Percentiles rank a stretch among this genome's conserved stretches.
Conservation (phyloP, 176 grass and related monocot species). For the Aegilops bicornis region DNA sequence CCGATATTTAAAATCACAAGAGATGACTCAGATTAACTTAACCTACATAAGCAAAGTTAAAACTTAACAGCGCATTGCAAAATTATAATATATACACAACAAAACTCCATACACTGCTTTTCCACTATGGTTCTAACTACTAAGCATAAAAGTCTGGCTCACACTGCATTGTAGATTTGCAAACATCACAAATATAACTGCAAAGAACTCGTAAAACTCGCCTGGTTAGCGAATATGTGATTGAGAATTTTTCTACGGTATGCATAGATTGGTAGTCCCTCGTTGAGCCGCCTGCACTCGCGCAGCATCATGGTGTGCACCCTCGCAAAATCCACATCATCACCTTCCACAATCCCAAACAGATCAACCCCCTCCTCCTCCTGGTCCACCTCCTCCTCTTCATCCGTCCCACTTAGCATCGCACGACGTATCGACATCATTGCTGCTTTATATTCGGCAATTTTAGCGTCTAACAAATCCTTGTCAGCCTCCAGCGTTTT, state of each 20-base stretch:
- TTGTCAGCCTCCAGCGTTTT: conserved; percentile 49
- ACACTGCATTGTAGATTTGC: neutral
- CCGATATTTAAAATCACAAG: neutral
- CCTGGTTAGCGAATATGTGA: conserved; percentile 68
- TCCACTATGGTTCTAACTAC: conserved; percentile 15
- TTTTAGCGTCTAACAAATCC: conserved; percentile 40
- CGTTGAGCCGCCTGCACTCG: conserved; percentile 79
- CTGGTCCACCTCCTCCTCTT: neutral
- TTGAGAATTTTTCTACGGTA: conserved; percentile 53
- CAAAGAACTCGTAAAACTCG: conserved; percentile 13
- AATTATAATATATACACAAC: neutral
- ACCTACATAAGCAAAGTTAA: neutral
- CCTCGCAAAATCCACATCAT: conserved; percentile 49
- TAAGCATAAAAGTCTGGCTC: conserved; percentile 9
- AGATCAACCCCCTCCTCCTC: conserved; percentile 36
- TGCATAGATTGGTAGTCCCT: conserved; percentile 78
- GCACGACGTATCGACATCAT: conserved; percentile 44
- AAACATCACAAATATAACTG: conserved; percentile 19
- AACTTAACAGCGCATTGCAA: neutral
- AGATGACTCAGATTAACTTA: neutral
- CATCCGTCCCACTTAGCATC: conserved; percentile 22
- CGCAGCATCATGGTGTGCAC: conserved; percentile 57
- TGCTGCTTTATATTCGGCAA: conserved; percentile 49
- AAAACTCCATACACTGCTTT: neutral
- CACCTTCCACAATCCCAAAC: conserved; percentile 36